A percentile compares a stretch with the other conserved stretches of the same genome.
Conservation (phyloP, 139 green algal genomes). For the Auxenochlorella pyrenoidosa region DNA sequence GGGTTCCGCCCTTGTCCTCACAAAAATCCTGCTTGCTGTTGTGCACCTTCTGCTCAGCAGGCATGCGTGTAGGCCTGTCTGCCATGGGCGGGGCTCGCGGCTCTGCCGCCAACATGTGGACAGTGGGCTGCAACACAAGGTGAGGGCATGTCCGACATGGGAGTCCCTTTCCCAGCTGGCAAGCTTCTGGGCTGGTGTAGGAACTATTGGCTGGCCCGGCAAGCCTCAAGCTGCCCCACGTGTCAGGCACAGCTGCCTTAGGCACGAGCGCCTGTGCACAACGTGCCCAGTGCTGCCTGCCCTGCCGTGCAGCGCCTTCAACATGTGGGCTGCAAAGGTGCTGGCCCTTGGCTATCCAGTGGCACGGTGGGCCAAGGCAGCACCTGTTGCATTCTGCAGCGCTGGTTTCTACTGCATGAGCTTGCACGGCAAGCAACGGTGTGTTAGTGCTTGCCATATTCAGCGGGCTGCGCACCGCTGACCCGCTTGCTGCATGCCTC, state of each 20-base stretch:
- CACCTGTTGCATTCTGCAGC: neutral
- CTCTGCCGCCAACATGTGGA: slow-evolving; percentile 74
- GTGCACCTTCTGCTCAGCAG: neutral
- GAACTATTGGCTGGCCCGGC: no score
- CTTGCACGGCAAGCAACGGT: no score
- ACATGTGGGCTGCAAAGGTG: slow-evolving; percentile 63
- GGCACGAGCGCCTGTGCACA: no score
- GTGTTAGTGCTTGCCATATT: no score
- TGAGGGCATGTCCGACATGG: no score
- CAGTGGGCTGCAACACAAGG: slow-evolving; percentile 61
- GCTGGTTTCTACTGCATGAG: neutral
- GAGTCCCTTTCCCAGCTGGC: no score
- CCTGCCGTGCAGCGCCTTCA: slow-evolving; percentile 40
- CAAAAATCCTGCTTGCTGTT: neutral
- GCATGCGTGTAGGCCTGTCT: slow-evolving; percentile 25
- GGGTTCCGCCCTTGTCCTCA: no score
- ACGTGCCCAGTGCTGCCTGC: no score
- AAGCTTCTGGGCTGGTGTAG: no score
- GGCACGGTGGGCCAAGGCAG: slow-evolving; percentile 32
- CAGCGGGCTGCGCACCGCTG: no score
- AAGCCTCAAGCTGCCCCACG: no score
- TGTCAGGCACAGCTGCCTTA: neutral
- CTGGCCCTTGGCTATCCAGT: slow-evolving; percentile 68
- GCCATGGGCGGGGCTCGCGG: slow-evolving; percentile 18
- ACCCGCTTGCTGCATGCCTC: neutral